These are phyloP conservation scores for Cystobasidiopsis lactophilus DNA, from an alignment of 768 basidiomycete species.

Conservation along the genomic window DNA sequence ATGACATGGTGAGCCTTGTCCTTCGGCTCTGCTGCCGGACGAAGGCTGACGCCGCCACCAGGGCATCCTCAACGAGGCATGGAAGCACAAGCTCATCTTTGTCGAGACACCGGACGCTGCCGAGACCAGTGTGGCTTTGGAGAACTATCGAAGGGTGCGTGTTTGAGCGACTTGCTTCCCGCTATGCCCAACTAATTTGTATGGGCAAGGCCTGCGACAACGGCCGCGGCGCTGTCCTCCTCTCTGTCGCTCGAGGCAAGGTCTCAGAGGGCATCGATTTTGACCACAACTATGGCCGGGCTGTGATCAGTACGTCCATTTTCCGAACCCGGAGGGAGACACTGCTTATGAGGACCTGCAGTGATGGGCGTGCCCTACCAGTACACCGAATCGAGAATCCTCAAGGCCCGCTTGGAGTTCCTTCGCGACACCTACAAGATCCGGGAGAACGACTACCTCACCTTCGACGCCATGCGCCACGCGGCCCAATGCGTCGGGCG, in stretches of 20 bases:
- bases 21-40: background rate
- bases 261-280: conserved; percentile 99
- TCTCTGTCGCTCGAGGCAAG: conserved; percentile 95
- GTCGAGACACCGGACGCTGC: conserved; percentile 98
- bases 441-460: conserved; percentile 92
- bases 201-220: conserved; percentile 74
- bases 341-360: background rate
- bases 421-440: conserved; percentile 95
- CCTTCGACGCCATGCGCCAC: conserved; percentile 98
- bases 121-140: conserved; percentile 90
- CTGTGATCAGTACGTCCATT: conserved; percentile 25
- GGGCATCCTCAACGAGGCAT: conserved; percentile 97
- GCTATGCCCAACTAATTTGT: background rate
- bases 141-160: conserved; percentile 78
- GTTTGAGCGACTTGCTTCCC: background rate
- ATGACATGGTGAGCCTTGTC: conserved; percentile 75
- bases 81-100: conserved; percentile 98
- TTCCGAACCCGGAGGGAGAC: conserved; percentile 20
- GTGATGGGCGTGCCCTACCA: conserved; percentile 60
- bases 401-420: conserved; percentile 92
- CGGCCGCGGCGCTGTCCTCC: conserved; percentile 80
- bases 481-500: conserved; percentile 98
- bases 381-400: conserved; percentile 90
- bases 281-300: conserved; percentile 96
- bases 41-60: conserved; percentile 24